Conservation (phyloP, 1,139 yeast genomes). For the Trichomonascaceae sp. region DNA sequence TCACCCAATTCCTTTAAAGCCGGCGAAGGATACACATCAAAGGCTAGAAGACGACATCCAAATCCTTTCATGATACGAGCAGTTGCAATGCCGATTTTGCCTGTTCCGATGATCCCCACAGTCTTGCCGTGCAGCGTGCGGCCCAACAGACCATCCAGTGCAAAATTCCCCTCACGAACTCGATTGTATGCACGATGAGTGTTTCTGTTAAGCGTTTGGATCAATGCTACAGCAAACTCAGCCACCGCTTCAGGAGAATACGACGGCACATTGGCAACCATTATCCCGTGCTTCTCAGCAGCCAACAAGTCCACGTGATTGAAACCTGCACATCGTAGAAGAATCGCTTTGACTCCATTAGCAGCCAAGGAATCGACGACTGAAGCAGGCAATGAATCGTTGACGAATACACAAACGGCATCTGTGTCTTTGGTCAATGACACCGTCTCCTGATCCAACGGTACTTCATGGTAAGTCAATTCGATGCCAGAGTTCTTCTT, state of each 20-base stretch:
- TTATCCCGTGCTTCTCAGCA: constrained; percentile 19
- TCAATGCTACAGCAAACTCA: constrained; percentile 24
- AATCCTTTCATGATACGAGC: constrained; percentile 56
- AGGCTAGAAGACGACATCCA: constrained; percentile 45
- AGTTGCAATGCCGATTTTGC: constrained; percentile 67
- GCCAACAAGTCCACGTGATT: constrained; percentile 23
- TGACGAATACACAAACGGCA: constrained; percentile 25
- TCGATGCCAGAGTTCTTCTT: constrained; percentile 1
- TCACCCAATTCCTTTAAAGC: constrained; percentile 36
- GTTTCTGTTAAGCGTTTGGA: constrained; percentile 23
- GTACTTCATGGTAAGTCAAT: constrained; percentile 15
- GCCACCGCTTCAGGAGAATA: constrained; percentile 26
- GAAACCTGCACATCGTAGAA: constrained; percentile 24
- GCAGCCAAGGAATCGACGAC: constrained; percentile 15
- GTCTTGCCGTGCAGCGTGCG: constrained; percentile 47
- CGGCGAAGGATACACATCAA: constrained; percentile 39
- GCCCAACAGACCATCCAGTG: constrained; percentile 23
- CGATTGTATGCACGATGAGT: constrained; percentile 23
- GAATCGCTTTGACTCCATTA: constrained; percentile 18
- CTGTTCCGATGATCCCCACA: constrained; percentile 65
- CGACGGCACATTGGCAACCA: constrained; percentile 26
- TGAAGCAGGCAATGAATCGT: constrained; percentile 16
- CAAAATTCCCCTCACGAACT: constrained; percentile 24
- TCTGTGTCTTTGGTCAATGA: constrained; percentile 18
- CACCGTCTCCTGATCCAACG: constrained; percentile 22